Conservation (phyloP, 2,329 filamentous ascomycete species). For the Tympanopsis confertula region DNA sequence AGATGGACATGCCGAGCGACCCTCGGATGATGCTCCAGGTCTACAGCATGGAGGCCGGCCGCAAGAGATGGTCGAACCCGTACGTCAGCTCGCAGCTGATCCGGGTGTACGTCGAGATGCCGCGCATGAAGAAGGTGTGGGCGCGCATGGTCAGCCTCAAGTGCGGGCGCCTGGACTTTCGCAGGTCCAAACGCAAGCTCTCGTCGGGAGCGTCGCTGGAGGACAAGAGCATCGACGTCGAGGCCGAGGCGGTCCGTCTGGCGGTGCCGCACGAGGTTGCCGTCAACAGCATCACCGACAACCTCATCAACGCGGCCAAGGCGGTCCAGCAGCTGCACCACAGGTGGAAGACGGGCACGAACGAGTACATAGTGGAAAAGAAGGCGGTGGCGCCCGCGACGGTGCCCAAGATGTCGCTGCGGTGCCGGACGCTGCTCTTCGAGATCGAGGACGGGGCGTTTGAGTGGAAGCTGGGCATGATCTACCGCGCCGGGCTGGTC, state of each 20-base stretch:
- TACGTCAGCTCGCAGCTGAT: constrained; percentile 68
- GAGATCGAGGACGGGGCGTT: constrained; percentile 94
- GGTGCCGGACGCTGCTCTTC: constrained; percentile 72
- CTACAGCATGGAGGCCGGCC: constrained; percentile 69
- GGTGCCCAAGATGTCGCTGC: constrained; percentile 74
- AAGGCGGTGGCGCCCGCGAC: constrained; percentile 73
- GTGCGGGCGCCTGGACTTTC: constrained; percentile 66
- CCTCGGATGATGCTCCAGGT: constrained; percentile 87
- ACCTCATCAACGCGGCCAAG: constrained; percentile 78
- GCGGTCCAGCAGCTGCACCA: constrained; percentile 84
- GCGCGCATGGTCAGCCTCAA: constrained; percentile 77
- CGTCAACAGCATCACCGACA: constrained; percentile 85
- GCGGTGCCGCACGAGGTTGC: constrained; percentile 86
- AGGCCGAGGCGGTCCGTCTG: constrained; percentile 73
- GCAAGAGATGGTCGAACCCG: constrained; percentile 77
- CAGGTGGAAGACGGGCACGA: constrained; percentile 75
- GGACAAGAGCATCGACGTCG: constrained; percentile 74
- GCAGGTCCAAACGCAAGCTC: constrained; percentile 62
- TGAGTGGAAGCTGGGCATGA: constrained; percentile 91
- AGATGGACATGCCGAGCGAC: constrained; percentile 77
- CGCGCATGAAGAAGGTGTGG: constrained; percentile 74
- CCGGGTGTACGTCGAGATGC: constrained; percentile 78
- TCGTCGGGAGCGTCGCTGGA: constrained; percentile 45
- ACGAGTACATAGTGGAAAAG: constrained; percentile 81
- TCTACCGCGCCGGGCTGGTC: constrained; percentile 77